Evolutionary conservation across 176 grass and related monocot genomes (phyloP).

Genomic region (Neostapfia colusana): DNA sequence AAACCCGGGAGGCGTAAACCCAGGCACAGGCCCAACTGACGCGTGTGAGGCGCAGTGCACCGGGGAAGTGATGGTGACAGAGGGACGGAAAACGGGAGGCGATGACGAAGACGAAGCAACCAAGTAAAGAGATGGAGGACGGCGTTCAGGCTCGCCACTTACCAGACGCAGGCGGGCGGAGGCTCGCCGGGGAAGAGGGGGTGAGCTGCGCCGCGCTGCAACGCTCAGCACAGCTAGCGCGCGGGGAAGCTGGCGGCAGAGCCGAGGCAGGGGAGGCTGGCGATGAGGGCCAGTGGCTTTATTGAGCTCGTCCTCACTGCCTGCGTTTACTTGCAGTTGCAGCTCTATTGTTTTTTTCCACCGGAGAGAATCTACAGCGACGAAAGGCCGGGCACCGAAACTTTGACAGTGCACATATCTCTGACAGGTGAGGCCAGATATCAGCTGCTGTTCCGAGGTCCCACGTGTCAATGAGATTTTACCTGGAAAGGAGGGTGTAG

Average conservation of each 20-base stretch:
- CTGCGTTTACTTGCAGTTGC: not conserved
- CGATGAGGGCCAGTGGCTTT: slow-evolving; percentile 23
- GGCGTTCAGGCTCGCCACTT: not conserved
- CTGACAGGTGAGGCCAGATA: fast-evolving
- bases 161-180: not conserved
- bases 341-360: not conserved
- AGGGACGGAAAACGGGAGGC: not conserved
- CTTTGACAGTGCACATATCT: slow-evolving; percentile 21
- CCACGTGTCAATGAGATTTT: not conserved
- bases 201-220: not conserved
- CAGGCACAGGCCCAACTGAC: not conserved
- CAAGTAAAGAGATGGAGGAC: not conserved
- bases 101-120: not conserved
- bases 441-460: fast-evolving
- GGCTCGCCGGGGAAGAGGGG: not conserved
- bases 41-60: not conserved
- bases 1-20: not conserved
- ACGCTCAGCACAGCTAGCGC: not conserved
- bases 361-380: slow-evolving; percentile 38
- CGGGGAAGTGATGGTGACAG: not conserved
- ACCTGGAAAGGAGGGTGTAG: too few species aligned
- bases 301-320: slow-evolving; percentile 14
- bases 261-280: not conserved
- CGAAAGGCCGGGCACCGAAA: not conserved
- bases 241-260: slow-evolving; percentile 11